Evolutionary conservation across 805 yeast genomes (phyloP).

Genomic region (Saturnispora gosingensis): DNA sequence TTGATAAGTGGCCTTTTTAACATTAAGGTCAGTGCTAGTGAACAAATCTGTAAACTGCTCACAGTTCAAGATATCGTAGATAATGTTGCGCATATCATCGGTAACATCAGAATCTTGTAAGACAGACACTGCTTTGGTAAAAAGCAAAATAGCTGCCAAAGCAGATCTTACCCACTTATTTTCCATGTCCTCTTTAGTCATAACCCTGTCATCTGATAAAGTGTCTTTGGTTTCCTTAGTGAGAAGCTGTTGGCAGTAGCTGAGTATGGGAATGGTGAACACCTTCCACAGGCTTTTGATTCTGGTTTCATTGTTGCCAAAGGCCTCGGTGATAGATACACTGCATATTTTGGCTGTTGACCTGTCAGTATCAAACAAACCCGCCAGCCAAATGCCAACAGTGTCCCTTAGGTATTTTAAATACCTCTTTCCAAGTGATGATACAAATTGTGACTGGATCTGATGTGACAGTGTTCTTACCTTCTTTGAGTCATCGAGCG

Average conservation of each 20-base stretch:
- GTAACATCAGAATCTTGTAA: constrained; percentile 6
- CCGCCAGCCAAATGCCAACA: constrained; percentile 66
- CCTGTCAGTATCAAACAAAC: constrained; percentile 61
- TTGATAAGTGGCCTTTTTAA: constrained; percentile 34
- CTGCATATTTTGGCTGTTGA: constrained; percentile 44
- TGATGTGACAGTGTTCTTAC: constrained; percentile 59
- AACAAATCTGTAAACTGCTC: constrained; percentile 39
- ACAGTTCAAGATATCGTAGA: constrained; percentile 29
- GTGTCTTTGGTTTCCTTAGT: constrained; percentile 50
- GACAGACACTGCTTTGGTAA: constrained; percentile 23
- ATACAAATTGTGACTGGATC: constrained; percentile 49
- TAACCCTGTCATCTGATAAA: constrained; percentile 66
- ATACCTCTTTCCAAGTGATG: constrained; percentile 42
- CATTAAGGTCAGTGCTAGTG: constrained; percentile 30
- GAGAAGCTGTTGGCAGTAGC: constrained; percentile 43
- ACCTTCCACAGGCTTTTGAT: constrained; percentile 50
- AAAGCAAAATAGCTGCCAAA: constrained; percentile 39
- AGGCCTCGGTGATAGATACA: constrained; percentile 41
- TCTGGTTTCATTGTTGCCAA: constrained; percentile 46
- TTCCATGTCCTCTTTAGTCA: constrained; percentile 54
- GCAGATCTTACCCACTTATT: constrained; percentile 54
- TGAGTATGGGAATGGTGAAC: constrained; percentile 47
- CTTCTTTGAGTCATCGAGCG: constrained; percentile 58
- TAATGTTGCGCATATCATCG: constrained; percentile 17
- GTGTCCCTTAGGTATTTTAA: constrained; percentile 61